Base-by-base conservation (phyloP, 2,329 filamentous ascomycete genomes). In the Dactylella cylindrospora region DNA sequence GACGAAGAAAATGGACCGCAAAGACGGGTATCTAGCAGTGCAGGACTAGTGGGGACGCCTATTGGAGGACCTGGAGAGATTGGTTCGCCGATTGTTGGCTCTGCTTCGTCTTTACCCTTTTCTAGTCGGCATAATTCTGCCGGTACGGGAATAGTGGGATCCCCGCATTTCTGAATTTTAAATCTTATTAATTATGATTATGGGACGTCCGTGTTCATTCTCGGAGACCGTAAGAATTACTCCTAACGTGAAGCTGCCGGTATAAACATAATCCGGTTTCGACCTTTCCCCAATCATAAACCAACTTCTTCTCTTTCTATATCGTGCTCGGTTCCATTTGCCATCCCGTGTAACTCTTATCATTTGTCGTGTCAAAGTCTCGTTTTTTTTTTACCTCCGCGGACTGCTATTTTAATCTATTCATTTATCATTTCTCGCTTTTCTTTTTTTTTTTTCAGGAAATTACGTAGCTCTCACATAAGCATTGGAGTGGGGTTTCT, bases 401-500 rank as follows among this genome's bases (percentile, higher is more conserved):
- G 38, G 43, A 39, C 17, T 32, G 15, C 40, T 35, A 50, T 38
- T 50, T n/a, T n/a, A 51, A 41, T 47, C 39, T 51, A 51, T 31
- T 25, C 41, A n/a, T 5, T 40, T 23, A 5, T 25, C 17, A 23
- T n/a, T 13, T 23, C 26, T 23, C 26, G 12, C 10, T 40, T 20
- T 3, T n/a, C 36, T 40, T 23, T 22, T 40, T 22, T 23, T 52
- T 47, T 17, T 46, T 45, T 31, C 46, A 36, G 57, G 49, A 54
- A 59, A 54, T 54, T 38, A 54, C 57, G 57, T 62, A 54, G 49
- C 49, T 62, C 49, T 54, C 54, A n/a, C n/a, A n/a, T n/a, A n/a
- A 62, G 57, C 57, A 62, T 62, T 50, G 57, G 57, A 62, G 29
- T 36, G 49, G 57, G 57, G 49, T 54, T 53, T 53, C 43, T 38